These are phyloP conservation scores for Aphanomyces astaci DNA, from an alignment of 352 stramenopile species.

Conservation along the genomic window DNA sequence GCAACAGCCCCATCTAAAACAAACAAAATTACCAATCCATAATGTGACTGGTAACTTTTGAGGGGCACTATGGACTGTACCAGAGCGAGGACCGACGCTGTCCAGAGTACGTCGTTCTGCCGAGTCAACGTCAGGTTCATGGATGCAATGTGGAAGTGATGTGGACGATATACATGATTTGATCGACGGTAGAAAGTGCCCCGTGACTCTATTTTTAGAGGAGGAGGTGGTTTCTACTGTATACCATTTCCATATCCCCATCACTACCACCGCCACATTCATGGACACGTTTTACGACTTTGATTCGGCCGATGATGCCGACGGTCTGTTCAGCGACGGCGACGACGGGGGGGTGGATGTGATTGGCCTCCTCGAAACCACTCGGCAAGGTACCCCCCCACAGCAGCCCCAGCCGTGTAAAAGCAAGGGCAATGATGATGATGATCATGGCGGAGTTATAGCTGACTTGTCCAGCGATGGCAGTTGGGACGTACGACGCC, in stretches of 20 bases:
- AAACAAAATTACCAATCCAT: not conserved
- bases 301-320: not conserved
- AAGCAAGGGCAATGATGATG: not conserved
- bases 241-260: not conserved
- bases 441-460: not conserved
- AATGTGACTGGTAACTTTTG: not conserved
- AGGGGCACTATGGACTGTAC: not conserved
- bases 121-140: not conserved
- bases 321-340: slow-evolving; percentile 3
- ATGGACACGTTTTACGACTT: not conserved
- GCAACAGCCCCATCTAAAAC: not conserved
- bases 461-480: no score
- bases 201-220: not conserved
- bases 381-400: not conserved
- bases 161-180: no score
- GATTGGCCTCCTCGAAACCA: not conserved
- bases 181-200: no score
- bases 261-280: not conserved
- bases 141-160: not conserved
- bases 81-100: not conserved
- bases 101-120: not conserved
- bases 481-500: not conserved
- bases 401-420: not conserved
- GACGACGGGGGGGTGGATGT: not conserved
- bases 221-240: not conserved